Conservation (phyloP, 768 basidiomycete species). For the Suillus placidus region DNA sequence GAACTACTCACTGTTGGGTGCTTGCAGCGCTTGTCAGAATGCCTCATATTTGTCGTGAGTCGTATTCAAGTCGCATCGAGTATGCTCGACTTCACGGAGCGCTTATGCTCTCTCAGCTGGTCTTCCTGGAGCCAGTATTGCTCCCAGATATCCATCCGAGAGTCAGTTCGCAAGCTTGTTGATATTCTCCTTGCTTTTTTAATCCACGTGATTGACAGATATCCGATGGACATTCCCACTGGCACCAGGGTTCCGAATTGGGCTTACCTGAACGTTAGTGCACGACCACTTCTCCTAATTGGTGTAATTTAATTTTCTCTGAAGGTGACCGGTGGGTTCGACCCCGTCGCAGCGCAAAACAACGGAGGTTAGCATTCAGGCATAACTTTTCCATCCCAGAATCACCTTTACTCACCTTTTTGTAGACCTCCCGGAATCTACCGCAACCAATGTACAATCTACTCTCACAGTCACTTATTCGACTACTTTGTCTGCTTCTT, state of each 20-base stretch:
- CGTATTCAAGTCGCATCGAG: slow-evolving; percentile 3
- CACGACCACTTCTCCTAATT: slow-evolving; percentile 26
- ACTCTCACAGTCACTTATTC: slow-evolving; percentile 21
- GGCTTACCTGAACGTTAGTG: slow-evolving; percentile 63
- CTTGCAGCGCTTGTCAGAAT: slow-evolving; percentile 61
- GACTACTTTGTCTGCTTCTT: slow-evolving; percentile 18
- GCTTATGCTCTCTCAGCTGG: slow-evolving; percentile 43
- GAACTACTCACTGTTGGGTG: slow-evolving; percentile 56
- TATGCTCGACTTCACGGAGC: background rate
- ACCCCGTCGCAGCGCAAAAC: slow-evolving; percentile 40
- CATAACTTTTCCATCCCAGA: background rate
- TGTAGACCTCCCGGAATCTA: slow-evolving; percentile 48
- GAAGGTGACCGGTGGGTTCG: slow-evolving; percentile 38
- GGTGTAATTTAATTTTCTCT: slow-evolving; percentile 5
- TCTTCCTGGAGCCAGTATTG: slow-evolving; percentile 52
- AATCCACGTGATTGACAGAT: slow-evolving; percentile 35
- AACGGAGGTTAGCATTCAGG: slow-evolving; percentile 25
- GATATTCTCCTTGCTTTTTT: background rate
- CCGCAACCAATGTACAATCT: slow-evolving; percentile 35
- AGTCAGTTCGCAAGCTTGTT: slow-evolving; percentile 20
- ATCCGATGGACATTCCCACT: slow-evolving; percentile 47
- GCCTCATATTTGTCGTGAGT: slow-evolving; percentile 39
- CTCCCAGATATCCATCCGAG: slow-evolving; percentile 35
- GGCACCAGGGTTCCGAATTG: slow-evolving; percentile 60
- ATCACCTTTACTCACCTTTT: slow-evolving; percentile 5